Conservation (phyloP, 306 rosid species). For the Cercis canadensis region DNA sequence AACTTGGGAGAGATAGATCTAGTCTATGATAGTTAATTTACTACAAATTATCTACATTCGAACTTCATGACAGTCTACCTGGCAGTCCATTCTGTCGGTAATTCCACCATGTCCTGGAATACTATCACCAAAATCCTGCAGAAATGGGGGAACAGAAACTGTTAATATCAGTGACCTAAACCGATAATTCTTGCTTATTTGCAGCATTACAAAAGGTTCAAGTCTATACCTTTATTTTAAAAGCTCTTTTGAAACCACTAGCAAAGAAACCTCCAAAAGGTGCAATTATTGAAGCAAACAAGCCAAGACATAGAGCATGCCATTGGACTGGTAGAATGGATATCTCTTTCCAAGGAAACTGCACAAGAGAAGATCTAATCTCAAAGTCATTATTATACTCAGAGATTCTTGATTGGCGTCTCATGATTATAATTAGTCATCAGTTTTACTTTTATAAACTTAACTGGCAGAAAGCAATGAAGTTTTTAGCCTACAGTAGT, state of each 20-base stretch:
- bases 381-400: conserved; percentile 7
- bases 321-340: conserved; percentile 85
- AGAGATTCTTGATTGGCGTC: conserved; percentile 34
- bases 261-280: conserved; percentile 99
- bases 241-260: conserved; percentile 98
- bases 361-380: conserved; percentile 37
- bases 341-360: conserved; percentile 89
- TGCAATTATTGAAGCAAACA: conserved; percentile 95
- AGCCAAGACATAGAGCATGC: conserved; percentile 89
- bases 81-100: conserved; percentile 99
- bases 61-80: conserved; percentile 57
- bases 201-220: conserved; percentile 25
- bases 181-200: conserved; percentile 29
- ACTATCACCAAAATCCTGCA: conserved; percentile 97
- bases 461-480: conserved; percentile 23
- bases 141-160: conserved; percentile 29
- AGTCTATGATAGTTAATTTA: not conserved
- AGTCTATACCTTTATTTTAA: conserved; percentile 80
- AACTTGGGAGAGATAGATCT: no score
- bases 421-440: conserved; percentile 34
- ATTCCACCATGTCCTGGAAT: conserved; percentile 99
- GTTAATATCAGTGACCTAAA: conserved; percentile 25
- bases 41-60: conserved; percentile 20
- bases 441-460: conserved; percentile 22
- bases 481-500: conserved; percentile 29